Conservation (phyloP, 2,329 filamentous ascomycete species). For the Trichoderma arundinaceum region DNA sequence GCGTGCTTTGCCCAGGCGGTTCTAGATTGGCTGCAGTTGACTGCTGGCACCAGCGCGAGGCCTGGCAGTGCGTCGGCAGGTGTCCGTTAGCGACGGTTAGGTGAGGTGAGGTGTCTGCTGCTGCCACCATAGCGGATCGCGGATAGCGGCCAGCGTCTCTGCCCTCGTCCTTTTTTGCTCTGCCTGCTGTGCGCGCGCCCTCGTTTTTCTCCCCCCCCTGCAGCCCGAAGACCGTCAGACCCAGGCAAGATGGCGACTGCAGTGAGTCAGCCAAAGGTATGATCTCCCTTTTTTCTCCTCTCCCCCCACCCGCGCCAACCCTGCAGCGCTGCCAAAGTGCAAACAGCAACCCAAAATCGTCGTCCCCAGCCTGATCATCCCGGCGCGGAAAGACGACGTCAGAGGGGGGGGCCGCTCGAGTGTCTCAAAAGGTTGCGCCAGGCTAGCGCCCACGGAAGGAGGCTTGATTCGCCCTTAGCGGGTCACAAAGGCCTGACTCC, state of each 20-base stretch:
- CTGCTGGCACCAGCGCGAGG: constrained; percentile 26
- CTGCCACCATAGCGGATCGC: too few species aligned
- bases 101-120: not conserved
- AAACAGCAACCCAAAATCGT: constrained; percentile 26
- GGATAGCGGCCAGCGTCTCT: not conserved
- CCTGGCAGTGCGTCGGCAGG: constrained; percentile 18
- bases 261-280: constrained; percentile 42
- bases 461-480: constrained; percentile 41
- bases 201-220: not conserved
- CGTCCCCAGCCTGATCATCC: constrained; percentile 28
- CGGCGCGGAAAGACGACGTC: constrained; percentile 40
- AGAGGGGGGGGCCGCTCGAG: constrained; percentile 43
- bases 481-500: constrained; percentile 33
- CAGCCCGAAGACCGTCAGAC: not conserved
- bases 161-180: constrained; percentile 1
- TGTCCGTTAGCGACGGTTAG: constrained; percentile 10
- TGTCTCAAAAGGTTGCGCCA: constrained; percentile 46
- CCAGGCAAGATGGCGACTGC: constrained; percentile 44
- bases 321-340: constrained; percentile 25
- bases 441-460: constrained; percentile 40
- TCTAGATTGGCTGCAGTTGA: constrained; percentile 5
- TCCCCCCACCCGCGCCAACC: constrained; percentile 21
- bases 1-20: not conserved
- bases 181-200: not conserved
- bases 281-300: constrained; percentile 25